Evolutionary conservation across 345 rosid genomes (phyloP), one percentile per base, ranked within the genome.

Genomic region (Noccaea bulbosa): DNA sequence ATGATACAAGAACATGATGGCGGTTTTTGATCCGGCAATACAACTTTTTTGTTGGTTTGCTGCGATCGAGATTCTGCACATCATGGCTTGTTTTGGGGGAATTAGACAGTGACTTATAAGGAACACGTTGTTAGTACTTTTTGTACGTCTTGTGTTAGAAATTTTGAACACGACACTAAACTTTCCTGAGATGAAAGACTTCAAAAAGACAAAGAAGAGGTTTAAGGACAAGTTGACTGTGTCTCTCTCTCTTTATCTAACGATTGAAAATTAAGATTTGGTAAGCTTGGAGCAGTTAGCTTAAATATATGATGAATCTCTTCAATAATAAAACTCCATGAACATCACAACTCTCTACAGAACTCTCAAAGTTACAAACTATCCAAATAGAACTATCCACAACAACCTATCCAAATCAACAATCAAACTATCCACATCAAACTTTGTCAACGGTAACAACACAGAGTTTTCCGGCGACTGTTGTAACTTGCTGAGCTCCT

Each of bases 251-350:
- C 58, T 8, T 51, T 53, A 68, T 47, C 75, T 17, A 62, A 58
- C 44, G 48, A 51, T 67, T 67, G 55, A n/a, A n/a, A 60, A 51
- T 55, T 9, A 55, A 60, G 79, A 85, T 82, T 85, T 83, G 81
- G 88, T 84, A 67, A 65, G 49, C 59, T 30, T 1, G 62, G 81
- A 83, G 86, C 80, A 62, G 85, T 83, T 85, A 80, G 80, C 55
- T 73, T 62, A 39, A 39, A 22, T 22, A 2, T 38, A 50, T 35
- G 34, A 67, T 73, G 34, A 56, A 39, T 47, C 44, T 64, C 35
- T 65, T 12, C 44, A 47, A 38, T 67, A 45, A 72, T 82, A 76
- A 80, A 69, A 76, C 46, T 58, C 66, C 11, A 63, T 5, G 35
- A 61, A 11, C 7, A 4, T 9, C 75, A 62, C 58, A 43, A 49